Evolutionary conservation across 2,329 filamentous ascomycete genomes (phyloP).

Genomic region (Lasiodiplodia citricola): DNA sequence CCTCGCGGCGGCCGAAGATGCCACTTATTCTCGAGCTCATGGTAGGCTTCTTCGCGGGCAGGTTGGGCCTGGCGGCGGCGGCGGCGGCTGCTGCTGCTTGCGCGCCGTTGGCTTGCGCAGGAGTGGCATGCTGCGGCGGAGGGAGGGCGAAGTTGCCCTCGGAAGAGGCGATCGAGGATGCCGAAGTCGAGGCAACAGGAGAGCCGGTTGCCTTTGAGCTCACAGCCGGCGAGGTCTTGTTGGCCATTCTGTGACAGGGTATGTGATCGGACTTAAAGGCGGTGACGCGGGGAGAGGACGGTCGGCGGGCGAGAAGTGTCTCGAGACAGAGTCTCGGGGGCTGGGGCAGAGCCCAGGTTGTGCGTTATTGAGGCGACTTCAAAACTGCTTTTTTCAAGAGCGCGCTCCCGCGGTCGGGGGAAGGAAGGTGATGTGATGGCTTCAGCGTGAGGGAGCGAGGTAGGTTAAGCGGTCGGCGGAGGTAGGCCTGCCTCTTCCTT

Average conservation of each 20-base stretch:
- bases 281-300: constrained; percentile 41
- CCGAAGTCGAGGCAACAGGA: constrained; percentile 42
- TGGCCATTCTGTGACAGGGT: constrained; percentile 36
- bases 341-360: constrained; percentile 46
- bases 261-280: constrained; percentile 29
- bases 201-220: constrained; percentile 38
- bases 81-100: constrained; percentile 30
- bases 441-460: constrained; percentile 6
- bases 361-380: constrained; percentile 36
- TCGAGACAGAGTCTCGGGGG: constrained; percentile 40
- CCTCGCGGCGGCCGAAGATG: constrained; percentile 40
- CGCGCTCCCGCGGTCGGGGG: constrained; percentile 18
- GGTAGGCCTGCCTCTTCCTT: constrained; percentile 4
- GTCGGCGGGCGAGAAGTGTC: constrained; percentile 25
- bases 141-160: constrained; percentile 40
- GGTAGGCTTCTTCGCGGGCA: constrained; percentile 41
- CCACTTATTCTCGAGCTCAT: constrained; percentile 51
- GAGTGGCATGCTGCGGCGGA: constrained; percentile 32
- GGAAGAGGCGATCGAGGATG: constrained; percentile 46
- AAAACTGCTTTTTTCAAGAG: constrained; percentile 36
- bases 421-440: background rate
- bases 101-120: constrained; percentile 34
- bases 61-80: constrained; percentile 40
- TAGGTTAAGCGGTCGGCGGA: constrained; percentile 14
- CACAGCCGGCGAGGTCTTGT: constrained; percentile 37